These are phyloP conservation scores for Pseudogymnoascus sp. DNA, from an alignment of 2,329 filamentous ascomycete genomes.

Conservation along the genomic window DNA sequence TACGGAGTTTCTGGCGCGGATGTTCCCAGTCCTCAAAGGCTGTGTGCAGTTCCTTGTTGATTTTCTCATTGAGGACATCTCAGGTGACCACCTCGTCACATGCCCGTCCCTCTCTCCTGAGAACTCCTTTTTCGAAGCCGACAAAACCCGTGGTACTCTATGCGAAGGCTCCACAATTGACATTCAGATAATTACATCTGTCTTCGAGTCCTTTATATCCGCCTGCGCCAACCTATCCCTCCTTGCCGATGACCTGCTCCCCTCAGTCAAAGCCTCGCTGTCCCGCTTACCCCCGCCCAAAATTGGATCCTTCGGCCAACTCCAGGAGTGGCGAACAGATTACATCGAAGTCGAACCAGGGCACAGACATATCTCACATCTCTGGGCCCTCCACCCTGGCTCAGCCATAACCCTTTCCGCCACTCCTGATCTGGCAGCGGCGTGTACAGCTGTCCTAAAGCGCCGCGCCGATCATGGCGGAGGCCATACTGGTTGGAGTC, in stretches of 20 bases:
- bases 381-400: constrained; percentile 39
- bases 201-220: constrained; percentile 30
- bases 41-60: constrained; percentile 30
- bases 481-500: constrained; percentile 42
- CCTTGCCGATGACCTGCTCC: constrained; percentile 28
- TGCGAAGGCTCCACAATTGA: constrained; percentile 43
- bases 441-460: constrained; percentile 27
- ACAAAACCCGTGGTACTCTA: constrained; percentile 26
- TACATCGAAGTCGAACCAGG: constrained; percentile 36
- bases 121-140: constrained; percentile 27
- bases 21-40: constrained; percentile 28
- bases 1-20: constrained; percentile 24
- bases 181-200: constrained; percentile 36
- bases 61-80: constrained; percentile 28
- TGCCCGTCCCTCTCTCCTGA: constrained; percentile 35
- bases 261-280: constrained; percentile 13
- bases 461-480: constrained; percentile 34
- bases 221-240: constrained; percentile 16
- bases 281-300: constrained; percentile 20
- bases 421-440: constrained; percentile 27
- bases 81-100: constrained; percentile 29
- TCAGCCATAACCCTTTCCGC: constrained; percentile 32
- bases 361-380: constrained; percentile 40
- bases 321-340: constrained; percentile 38
- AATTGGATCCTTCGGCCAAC: constrained; percentile 29